Evolutionary conservation across 768 basidiomycete genomes (phyloP).

Genomic region (Pluteus cervinus): DNA sequence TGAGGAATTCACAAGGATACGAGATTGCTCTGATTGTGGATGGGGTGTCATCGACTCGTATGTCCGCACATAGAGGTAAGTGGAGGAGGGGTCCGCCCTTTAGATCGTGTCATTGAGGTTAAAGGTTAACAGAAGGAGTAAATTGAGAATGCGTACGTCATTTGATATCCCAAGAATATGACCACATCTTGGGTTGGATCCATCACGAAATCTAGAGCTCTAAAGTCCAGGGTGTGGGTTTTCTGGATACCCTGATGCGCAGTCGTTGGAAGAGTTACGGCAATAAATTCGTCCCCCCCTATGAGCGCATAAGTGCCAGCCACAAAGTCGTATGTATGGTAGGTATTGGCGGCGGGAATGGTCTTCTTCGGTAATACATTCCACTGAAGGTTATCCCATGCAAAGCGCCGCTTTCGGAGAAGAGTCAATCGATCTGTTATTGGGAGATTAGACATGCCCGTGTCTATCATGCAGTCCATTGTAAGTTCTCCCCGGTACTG

Average conservation of each 20-base stretch:
- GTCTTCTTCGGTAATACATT: constrained; percentile 3
- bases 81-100: too few species aligned
- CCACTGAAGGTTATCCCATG: constrained; percentile 19
- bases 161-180: constrained; percentile 30
- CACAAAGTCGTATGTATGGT: constrained; percentile 53
- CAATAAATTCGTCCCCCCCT: constrained; percentile 13
- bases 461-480: constrained; percentile 27
- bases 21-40: too few species aligned
- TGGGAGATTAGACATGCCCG: constrained; percentile 3
- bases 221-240: constrained; percentile 30
- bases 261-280: constrained; percentile 19
- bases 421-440: constrained; percentile 15
- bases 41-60: too few species aligned
- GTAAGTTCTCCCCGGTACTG: constrained; percentile 33
- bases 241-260: constrained; percentile 11
- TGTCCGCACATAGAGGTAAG: too few species aligned
- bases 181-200: constrained; percentile 61
- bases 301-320: constrained; percentile 50
- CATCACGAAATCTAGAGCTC: constrained; percentile 53
- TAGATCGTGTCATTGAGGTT: too few species aligned
- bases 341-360: constrained; percentile 15
- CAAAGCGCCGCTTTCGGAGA: too few species aligned
- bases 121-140: too few species aligned
- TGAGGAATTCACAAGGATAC: too few species aligned
- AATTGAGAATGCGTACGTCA: too few species aligned